These are phyloP conservation scores for Cupressus sempervirens DNA, from an alignment of 75 land plant species.

Conservation along the genomic window DNA sequence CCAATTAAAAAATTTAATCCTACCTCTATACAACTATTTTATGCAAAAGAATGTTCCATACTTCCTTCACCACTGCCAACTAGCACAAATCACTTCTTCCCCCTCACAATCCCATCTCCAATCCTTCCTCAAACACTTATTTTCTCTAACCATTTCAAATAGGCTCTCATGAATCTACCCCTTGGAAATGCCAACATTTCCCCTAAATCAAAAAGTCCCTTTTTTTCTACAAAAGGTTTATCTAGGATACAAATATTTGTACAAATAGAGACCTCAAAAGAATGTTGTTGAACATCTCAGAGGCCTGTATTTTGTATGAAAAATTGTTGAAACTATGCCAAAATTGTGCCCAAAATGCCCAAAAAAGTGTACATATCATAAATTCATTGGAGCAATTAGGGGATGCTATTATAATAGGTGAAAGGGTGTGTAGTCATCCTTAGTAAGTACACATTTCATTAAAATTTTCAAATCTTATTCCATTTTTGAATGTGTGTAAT, in stretches of 20 bases:
- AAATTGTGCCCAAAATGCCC: neutral
- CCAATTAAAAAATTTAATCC: no score
- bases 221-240: neutral
- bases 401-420: constrained; percentile 50
- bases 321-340: constrained; percentile 41
- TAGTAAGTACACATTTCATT: constrained; percentile 40
- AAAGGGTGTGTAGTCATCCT: constrained; percentile 60
- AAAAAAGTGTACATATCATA: constrained; percentile 17
- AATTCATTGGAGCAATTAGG: constrained; percentile 59
- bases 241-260: constrained; percentile 28
- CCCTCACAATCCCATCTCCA: no score
- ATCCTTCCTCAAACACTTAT: no score
- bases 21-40: no score
- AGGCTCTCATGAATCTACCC: no score
- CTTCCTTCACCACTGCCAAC: no score
- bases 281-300: constrained; percentile 22
- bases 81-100: no score
- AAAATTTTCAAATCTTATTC: no score
- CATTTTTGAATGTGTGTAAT: no score
- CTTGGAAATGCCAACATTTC: neutral
- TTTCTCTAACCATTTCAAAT: no score
- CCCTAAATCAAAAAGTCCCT: neutral
- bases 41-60: no score
- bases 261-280: constrained; percentile 39
- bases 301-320: constrained; percentile 32